Conservation (phyloP, 2,329 filamentous ascomycete species). For the Botrytis deweyae region DNA sequence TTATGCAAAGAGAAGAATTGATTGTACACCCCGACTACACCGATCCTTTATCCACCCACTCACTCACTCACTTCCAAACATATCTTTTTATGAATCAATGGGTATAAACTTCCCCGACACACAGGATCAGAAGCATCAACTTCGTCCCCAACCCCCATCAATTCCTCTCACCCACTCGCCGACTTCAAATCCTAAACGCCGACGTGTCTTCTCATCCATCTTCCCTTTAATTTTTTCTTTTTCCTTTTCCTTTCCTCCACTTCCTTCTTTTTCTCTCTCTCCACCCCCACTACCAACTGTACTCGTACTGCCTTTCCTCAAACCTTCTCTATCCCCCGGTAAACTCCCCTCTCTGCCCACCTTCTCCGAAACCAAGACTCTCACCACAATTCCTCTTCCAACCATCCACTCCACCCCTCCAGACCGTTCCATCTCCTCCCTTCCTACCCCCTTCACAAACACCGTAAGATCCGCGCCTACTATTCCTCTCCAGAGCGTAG, state of each 20-base stretch:
- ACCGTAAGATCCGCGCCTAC: slow-evolving; percentile 78
- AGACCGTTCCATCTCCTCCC: slow-evolving; percentile 42
- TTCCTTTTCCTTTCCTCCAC: not conserved
- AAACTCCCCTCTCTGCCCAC: slow-evolving; percentile 62
- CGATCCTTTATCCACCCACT: not conserved
- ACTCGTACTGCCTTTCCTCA: slow-evolving; percentile 42
- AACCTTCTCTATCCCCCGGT: slow-evolving; percentile 79
- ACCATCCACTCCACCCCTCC: slow-evolving; percentile 58
- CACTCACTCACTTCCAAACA: not conserved
- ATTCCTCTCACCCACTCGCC: slow-evolving; percentile 66
- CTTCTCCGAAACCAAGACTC: slow-evolving; percentile 43
- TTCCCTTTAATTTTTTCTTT: slow-evolving; percentile 31
- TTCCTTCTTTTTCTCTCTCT: not conserved
- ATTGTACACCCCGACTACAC: not conserved
- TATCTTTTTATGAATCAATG: slow-evolving; percentile 1
- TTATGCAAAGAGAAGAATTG: not conserved
- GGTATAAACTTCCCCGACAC: not conserved
- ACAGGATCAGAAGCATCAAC: not conserved
- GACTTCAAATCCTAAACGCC: slow-evolving; percentile 82
- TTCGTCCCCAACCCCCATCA: slow-evolving; percentile 27
- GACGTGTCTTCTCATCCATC: slow-evolving; percentile 67
- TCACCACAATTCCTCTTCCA: slow-evolving; percentile 55
- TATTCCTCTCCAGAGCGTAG: slow-evolving; percentile 85
- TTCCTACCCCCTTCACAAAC: slow-evolving; percentile 51
- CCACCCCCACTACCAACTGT: slow-evolving; percentile 19